Conservation (phyloP, 1,284 basidiomycete species). For the Tilletia caries region DNA sequence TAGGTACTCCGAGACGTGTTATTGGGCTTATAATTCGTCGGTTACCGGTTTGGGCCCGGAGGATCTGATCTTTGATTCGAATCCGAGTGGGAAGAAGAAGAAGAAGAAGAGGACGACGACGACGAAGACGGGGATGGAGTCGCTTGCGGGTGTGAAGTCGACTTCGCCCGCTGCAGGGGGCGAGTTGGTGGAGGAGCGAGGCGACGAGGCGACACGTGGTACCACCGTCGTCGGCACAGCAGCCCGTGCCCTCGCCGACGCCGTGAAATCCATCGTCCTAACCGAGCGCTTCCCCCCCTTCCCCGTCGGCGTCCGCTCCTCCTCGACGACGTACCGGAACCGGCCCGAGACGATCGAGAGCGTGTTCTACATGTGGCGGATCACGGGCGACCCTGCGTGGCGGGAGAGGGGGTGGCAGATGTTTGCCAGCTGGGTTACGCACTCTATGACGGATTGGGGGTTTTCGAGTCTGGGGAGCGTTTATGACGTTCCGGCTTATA, state of each 20-base stretch:
- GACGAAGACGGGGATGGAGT: background rate
- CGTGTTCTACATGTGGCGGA: conserved; percentile 60
- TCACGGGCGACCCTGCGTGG: conserved; percentile 61
- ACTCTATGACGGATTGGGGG: conserved; percentile 54
- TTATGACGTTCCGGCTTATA: conserved; percentile 39
- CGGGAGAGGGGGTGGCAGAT: conserved; percentile 63
- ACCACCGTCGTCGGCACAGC: background rate
- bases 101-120: background rate
- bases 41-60: conserved; percentile 51
- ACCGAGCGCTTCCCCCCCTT: conserved; percentile 17
- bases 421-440: conserved; percentile 61
- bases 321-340: conserved; percentile 37
- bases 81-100: background rate
- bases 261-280: background rate
- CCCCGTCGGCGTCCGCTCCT: conserved; percentile 45
- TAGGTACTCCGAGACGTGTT: conserved; percentile 59
- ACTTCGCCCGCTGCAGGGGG: background rate
- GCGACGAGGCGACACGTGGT: background rate
- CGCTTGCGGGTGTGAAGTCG: background rate
- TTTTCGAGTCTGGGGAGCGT: conserved; percentile 57
- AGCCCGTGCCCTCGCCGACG: background rate
- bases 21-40: conserved; percentile 57
- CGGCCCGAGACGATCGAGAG: conserved; percentile 63
- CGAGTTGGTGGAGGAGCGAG: background rate
- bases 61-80: conserved; percentile 35